Evolutionary conservation across 2,329 filamentous ascomycete species (phyloP).

Genomic region (Fusarium pseudonygamai): DNA sequence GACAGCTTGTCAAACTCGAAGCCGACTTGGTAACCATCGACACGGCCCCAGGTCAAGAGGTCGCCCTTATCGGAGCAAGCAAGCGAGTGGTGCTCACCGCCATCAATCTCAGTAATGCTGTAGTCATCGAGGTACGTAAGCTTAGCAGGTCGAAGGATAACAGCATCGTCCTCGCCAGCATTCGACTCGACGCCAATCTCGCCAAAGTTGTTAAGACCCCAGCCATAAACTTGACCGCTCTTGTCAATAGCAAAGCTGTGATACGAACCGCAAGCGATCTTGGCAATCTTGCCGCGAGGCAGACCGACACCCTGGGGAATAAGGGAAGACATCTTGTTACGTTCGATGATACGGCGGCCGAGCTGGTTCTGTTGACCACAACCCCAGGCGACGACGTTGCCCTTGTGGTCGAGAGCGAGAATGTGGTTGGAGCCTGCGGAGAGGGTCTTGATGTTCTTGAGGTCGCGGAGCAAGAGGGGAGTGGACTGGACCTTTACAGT

Average conservation of each 20-base stretch:
- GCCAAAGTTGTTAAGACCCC: slow-evolving; percentile 89
- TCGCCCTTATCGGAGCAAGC: slow-evolving; percentile 66
- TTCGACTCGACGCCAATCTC: slow-evolving; percentile 75
- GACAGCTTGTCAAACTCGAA: slow-evolving; percentile 62
- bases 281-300: slow-evolving; percentile 66
- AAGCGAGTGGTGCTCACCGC: slow-evolving; percentile 79
- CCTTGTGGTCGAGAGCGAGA: slow-evolving; percentile 71
- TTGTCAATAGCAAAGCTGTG: slow-evolving; percentile 84
- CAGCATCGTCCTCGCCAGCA: slow-evolving; percentile 64
- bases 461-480: slow-evolving; percentile 65
- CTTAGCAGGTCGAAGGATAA: slow-evolving; percentile 75
- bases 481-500: slow-evolving; percentile 60
- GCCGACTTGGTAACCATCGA: slow-evolving; percentile 64
- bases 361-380: slow-evolving; percentile 74
- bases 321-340: slow-evolving; percentile 71
- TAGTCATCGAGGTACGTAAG: slow-evolving; percentile 71
- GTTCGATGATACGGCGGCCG: slow-evolving; percentile 66
- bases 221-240: slow-evolving; percentile 76
- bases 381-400: slow-evolving; percentile 76
- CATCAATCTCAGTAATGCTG: slow-evolving; percentile 74
- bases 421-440: slow-evolving; percentile 76
- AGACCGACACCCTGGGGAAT: slow-evolving; percentile 66
- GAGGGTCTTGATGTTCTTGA: slow-evolving; percentile 73
- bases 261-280: slow-evolving; percentile 74
- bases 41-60: slow-evolving; percentile 68